A percentile compares a stretch with the other conserved stretches of the same genome.
Evolutionary conservation across 1,284 basidiomycete genomes (phyloP).

Genomic region (Coniferiporia weirii): DNA sequence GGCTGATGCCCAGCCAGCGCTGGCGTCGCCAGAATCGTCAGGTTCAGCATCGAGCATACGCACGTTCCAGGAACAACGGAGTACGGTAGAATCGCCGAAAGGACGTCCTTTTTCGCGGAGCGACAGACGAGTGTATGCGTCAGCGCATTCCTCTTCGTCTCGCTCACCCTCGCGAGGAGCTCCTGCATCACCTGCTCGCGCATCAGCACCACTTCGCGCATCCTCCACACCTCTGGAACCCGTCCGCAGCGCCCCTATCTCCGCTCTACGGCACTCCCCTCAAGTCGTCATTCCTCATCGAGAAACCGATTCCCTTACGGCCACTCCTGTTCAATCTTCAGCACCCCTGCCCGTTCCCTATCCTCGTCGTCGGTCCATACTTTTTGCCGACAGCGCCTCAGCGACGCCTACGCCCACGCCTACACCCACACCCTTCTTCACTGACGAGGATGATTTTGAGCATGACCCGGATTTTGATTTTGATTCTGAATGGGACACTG

Average conservation of each 20-base stretch:
- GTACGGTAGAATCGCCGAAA: constrained; percentile 11
- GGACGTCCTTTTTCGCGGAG: constrained; percentile 19
- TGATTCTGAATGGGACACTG: constrained; percentile 23
- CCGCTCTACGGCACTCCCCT: background rate
- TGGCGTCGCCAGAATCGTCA: constrained; percentile 25
- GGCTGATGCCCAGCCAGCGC: constrained; percentile 13
- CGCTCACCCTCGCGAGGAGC: constrained; percentile 40
- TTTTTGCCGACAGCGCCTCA: constrained; percentile 21
- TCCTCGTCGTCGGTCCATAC: constrained; percentile 10
- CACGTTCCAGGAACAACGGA: constrained; percentile 25
- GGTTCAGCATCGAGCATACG: constrained; percentile 21
- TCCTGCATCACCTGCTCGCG: constrained; percentile 31
- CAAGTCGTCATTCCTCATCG: background rate
- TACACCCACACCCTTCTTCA: constrained; percentile 39
- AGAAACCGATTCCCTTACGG: background rate
- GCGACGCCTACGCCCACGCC: constrained; percentile 16
- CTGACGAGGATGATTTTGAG: constrained; percentile 37
- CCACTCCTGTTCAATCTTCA: background rate
- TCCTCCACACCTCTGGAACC: background rate
- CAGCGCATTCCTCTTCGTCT: constrained; percentile 42
- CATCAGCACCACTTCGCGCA: constrained; percentile 20
- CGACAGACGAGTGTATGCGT: constrained; percentile 11
- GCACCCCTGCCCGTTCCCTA: background rate
- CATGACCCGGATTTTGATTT: constrained; percentile 30
- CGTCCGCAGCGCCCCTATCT: background rate